phyloP scores from a whole-genome alignment of 176 grass and related monocot genomes.

The Oryza australiensis region DNA sequence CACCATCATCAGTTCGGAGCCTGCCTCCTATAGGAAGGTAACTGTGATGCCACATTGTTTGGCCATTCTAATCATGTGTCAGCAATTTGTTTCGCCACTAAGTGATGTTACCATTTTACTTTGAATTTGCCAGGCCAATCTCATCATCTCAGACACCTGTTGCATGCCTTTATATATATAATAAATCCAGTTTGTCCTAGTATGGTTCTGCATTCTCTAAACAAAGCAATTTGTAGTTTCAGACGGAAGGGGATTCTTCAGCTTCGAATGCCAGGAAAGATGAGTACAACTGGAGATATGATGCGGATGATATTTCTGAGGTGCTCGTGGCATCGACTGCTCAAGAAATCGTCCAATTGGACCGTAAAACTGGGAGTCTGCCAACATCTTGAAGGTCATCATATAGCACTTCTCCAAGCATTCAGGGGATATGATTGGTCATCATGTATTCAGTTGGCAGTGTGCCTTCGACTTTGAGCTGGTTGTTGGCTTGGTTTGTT shows the following conservation, averaged over 20 bases:
- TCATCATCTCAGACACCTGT: conserved; percentile 63
- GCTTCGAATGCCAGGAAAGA: conserved; percentile 53
- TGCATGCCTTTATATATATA: conserved; percentile 24
- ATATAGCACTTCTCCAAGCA: too few species aligned
- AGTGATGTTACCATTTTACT: conserved; percentile 30
- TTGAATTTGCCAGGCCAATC: conserved; percentile 59
- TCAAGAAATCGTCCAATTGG: conserved; percentile 68
- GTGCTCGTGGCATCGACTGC: conserved; percentile 51
- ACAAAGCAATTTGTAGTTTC: conserved; percentile 2
- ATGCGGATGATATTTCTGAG: conserved; percentile 63
- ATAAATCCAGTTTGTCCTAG: neutral
- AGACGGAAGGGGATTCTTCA: conserved; percentile 53
- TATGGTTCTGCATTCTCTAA: neutral
- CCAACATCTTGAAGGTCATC: conserved; percentile 51
- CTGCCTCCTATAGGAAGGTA: conserved; percentile 78
- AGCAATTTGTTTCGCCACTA: conserved; percentile 31
- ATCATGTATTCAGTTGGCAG: too few species aligned
- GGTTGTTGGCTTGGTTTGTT: too few species aligned
- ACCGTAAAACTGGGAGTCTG: conserved; percentile 65
- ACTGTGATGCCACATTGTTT: neutral
- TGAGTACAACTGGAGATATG: conserved; percentile 81
- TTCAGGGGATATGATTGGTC: too few species aligned
- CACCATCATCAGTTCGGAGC: conserved; percentile 64
- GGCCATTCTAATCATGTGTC: neutral
- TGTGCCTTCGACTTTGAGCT: too few species aligned